Evolutionary conservation across 306 rosid genomes (phyloP).

Genomic region (Acacia acuminata): DNA sequence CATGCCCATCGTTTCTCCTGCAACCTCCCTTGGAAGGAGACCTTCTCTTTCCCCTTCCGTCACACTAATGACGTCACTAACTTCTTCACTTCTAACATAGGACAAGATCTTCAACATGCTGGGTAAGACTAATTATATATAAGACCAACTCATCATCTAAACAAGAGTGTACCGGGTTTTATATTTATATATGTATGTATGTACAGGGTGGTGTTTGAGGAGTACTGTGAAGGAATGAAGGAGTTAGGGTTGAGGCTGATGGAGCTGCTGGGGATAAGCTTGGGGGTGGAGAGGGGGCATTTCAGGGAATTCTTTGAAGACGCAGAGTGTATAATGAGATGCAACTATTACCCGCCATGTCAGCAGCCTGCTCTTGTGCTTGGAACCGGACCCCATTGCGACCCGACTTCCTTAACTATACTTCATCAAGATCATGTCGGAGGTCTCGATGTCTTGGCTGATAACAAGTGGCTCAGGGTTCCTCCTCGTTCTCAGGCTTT

Average conservation of each 20-base stretch:
- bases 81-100: conserved; percentile 44
- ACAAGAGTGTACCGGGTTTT: too few species aligned
- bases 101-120: conserved; percentile 43
- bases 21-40: conserved; percentile 80
- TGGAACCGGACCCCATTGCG: conserved; percentile 82
- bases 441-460: conserved; percentile 64
- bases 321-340: conserved; percentile 58
- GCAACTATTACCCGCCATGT: conserved; percentile 67
- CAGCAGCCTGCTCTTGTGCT: conserved; percentile 45
- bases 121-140: conserved; percentile 40
- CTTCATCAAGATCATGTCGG: conserved; percentile 68
- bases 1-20: conserved; percentile 67
- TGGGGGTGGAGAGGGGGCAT: conserved; percentile 50
- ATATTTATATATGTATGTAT: too few species aligned
- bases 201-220: conserved; percentile 45
- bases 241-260: conserved; percentile 43
- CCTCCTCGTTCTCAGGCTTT: conserved; percentile 51
- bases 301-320: conserved; percentile 58
- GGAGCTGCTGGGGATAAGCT: conserved; percentile 63
- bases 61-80: conserved; percentile 27
- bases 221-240: conserved; percentile 65
- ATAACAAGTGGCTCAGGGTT: conserved; percentile 58
- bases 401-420: conserved; percentile 67
- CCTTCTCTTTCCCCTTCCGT: conserved; percentile 58
- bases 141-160: too few species aligned